Evolutionary conservation across 164 flowering plant genomes (phyloP), one percentile per base, ranked within the genome.

Genomic region (Sextonia rubra): DNA sequence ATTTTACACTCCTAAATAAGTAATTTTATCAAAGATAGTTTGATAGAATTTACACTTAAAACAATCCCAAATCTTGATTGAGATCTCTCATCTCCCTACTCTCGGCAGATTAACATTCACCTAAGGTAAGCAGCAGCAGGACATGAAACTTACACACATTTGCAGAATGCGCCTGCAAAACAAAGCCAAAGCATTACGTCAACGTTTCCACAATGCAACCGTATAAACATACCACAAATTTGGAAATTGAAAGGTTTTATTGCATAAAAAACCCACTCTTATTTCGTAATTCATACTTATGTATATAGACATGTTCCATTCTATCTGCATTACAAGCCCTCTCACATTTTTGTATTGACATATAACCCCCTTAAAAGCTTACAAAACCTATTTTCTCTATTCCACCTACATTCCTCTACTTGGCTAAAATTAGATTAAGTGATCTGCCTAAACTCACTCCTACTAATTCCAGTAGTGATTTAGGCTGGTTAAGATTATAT

Each of bases 281-380:
- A 14, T 62, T 23, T 62, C 26, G 15, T 62, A 17, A 37, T 62
- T 62, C 65, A 62, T 62, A 25, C 32, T 27, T 25, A 62, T 17
- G 23, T 58, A 58, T n/a, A 62, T 23, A 62, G 26, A 62, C 65
- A 62, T 62, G n/a, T n/a, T n/a, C n/a, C n/a, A n/a, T n/a, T n/a
- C 24, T 9, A 12, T 62, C 26, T 25, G 18, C 67, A 27, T 64
- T 64, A 26, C 44, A 12, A 64, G 37, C 67, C 11, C 44, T 37
- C 67, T 29, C 27, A 64, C 0, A 64, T 29, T 29, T 64, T 20
- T 47, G 20, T 27, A 27, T 64, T 64, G 29, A 64, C 67, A 64
- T 64, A 29, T 64, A 62, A 14, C 18, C 24, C 6, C 14, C 65
- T 29, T 20, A 62, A 14, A n/a, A 25, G 23, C 25, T 12, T 22